A percentile compares a stretch with the other conserved stretches of the same genome.
These are phyloP conservation scores for Rhododendron vialii DNA, from an alignment of 148 eudicot genomes.

Conservation along the genomic window DNA sequence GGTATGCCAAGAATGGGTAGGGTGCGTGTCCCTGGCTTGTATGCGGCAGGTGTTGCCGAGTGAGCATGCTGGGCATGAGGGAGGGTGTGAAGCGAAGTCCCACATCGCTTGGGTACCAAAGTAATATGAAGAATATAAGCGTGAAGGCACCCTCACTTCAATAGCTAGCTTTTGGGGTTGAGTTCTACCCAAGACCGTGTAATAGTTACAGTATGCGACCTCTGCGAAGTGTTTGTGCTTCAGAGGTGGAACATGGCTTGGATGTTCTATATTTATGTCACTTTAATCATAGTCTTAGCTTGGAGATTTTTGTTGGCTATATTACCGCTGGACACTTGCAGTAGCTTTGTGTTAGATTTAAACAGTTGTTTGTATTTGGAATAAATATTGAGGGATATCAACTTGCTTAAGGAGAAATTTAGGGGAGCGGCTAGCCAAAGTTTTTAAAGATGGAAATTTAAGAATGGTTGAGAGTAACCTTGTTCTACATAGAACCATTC, in stretches of 20 bases:
- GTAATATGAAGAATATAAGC: too few relatives aligned
- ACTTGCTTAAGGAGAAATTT: not conserved
- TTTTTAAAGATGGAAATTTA: not conserved
- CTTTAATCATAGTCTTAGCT: not conserved
- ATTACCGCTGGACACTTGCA: not conserved
- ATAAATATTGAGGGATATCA: not conserved
- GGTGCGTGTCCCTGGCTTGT: too few relatives aligned
- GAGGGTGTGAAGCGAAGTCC: too few relatives aligned
- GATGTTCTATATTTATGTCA: not conserved
- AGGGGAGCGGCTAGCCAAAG: not conserved
- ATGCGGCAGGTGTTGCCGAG: too few relatives aligned
- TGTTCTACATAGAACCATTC: not conserved
- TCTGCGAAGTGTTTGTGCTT: not conserved
- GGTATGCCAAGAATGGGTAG: too few relatives aligned
- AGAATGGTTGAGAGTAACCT: not conserved
- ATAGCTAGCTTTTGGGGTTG: too few relatives aligned
- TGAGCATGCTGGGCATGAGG: too few relatives aligned
- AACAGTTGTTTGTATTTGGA: not conserved
- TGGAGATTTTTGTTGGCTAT: not conserved
- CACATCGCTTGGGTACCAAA: too few relatives aligned
- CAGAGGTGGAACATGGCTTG: not conserved
- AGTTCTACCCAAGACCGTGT: too few relatives aligned
- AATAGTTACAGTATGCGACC: not conserved
- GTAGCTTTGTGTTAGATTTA: not conserved
- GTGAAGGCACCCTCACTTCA: too few relatives aligned